Conservation (phyloP, 192 early-diverging fungal species). For the Rhizophagus clarus region DNA sequence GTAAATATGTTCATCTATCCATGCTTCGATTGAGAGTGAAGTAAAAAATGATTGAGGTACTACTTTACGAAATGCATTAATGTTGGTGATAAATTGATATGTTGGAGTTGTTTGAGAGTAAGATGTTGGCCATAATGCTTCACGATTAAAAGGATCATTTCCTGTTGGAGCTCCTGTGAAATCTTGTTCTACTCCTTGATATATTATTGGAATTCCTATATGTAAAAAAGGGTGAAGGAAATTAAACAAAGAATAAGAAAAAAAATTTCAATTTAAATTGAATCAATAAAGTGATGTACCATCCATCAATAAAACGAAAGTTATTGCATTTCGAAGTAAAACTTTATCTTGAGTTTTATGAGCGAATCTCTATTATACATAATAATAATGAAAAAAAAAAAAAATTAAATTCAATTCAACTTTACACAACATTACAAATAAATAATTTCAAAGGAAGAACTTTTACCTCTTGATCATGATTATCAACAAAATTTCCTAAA, state of each 20-base stretch:
- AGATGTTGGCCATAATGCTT: conserved; percentile 34
- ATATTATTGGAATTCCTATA: conserved; percentile 33
- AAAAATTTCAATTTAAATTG: no score
- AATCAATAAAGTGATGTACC: not conserved
- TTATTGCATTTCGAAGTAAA: conserved; percentile 34
- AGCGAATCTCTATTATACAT: conserved; percentile 18
- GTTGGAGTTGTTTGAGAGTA: conserved; percentile 19
- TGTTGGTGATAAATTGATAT: conserved; percentile 28
- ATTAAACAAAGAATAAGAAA: no score
- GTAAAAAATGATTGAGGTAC: not conserved
- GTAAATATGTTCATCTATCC: conserved; percentile 32
- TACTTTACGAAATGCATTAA: conserved; percentile 25
- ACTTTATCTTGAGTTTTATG: conserved; percentile 22
- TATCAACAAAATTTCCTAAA: conserved; percentile 36
- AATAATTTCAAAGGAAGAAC: no score
- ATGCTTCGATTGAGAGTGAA: not conserved
- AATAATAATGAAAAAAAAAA: no score
- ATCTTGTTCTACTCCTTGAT: conserved; percentile 36
- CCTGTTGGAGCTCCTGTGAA: conserved; percentile 30
- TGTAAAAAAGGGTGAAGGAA: no score
- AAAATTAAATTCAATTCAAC: no score
- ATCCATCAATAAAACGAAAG: conserved; percentile 27
- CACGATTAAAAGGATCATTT: conserved; percentile 35
- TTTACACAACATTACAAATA: no score
- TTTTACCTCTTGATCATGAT: conserved; percentile 26